Evolutionary conservation across 306 rosid genomes (phyloP), one percentile per base, ranked within the genome.

Genomic region (Malus sieversii): DNA sequence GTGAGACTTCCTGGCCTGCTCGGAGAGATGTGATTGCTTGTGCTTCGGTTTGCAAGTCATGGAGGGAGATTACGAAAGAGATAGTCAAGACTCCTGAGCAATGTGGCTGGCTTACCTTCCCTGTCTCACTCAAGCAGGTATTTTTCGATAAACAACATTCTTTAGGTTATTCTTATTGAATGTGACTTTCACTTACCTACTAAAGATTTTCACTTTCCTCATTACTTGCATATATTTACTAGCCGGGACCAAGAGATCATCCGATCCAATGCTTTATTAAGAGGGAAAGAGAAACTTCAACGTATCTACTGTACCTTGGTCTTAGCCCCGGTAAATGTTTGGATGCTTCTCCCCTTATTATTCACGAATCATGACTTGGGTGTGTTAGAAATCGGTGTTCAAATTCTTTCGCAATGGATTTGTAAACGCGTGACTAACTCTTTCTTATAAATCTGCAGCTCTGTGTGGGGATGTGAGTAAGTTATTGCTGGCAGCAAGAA

Each of bases 51-150:
- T 94, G 98, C 73, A 82, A 84, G 85, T 62, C 90, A 10, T 94
- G 98, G 97, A 88, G 97, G 82, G 76, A 85, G 58, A 82, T 92
- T 70, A 88, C 98, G 2, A 85, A 88, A 72, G 90, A 83, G 70
- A 86, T 92, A 27, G 93, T 94, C 45, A 87, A 87, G 77, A 94
- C 98, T 83, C 95, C 90, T 0, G 97, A 94, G 77, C 88, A 88
- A 77, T 90, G 90, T 84, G 93, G 97, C 58, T 87, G 72, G 75
- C 80, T 94, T 69, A 92, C 97, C 45, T 94, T 92, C 75, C 96
- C 98, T 23, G 89, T 94, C 74, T 94, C 98, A 44, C 83, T 94
- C 62, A 94, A 92, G 82, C 98, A 90, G 97, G 98, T 92, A 71
- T 38, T 16, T 23, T 58, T n/a, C 33, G 15, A 5, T 58, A 25